Percentiles rank a stretch among this genome's conserved stretches.
Conservation (phyloP, 495 filamentous ascomycete species). For the Geoglossum glabrum region DNA sequence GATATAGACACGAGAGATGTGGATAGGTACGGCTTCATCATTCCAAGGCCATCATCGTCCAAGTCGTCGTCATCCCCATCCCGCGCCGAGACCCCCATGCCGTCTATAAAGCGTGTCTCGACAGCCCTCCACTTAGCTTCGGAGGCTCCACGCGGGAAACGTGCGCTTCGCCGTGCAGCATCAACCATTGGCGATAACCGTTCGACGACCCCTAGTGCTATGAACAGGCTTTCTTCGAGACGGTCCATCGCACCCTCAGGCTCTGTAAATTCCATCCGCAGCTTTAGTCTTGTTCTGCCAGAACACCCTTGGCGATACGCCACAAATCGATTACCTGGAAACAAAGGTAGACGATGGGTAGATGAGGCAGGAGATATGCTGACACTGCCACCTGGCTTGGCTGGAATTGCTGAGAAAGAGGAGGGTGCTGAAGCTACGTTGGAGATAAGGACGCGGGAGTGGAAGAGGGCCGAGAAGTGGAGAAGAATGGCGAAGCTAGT, state of each 20-base stretch:
- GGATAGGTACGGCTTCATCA: slow-evolving; percentile 91
- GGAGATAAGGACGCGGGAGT: slow-evolving; percentile 57
- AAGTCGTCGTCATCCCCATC: slow-evolving; percentile 6
- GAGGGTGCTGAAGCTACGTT: slow-evolving; percentile 36
- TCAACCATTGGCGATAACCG: slow-evolving; percentile 20
- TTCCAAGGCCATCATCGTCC: slow-evolving; percentile 18
- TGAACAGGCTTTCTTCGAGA: slow-evolving; percentile 6
- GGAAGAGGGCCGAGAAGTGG: slow-evolving; percentile 82
- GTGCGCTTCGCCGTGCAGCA: slow-evolving; percentile 29
- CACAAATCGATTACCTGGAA: slow-evolving; percentile 56
- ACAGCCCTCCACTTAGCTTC: slow-evolving; percentile 44
- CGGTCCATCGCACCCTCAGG: slow-evolving; percentile 8
- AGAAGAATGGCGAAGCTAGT: slow-evolving; percentile 75
- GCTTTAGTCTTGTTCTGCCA: slow-evolving; percentile 15
- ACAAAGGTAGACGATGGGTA: slow-evolving; percentile 49
- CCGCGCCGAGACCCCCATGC: slow-evolving; percentile 21
- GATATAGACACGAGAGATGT: slow-evolving; percentile 72
- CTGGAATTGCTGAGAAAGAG: slow-evolving; percentile 37
- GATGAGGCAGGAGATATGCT: slow-evolving; percentile 87
- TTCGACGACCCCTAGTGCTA: slow-evolving; percentile 5
- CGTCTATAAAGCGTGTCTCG: slow-evolving; percentile 39
- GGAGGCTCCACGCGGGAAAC: slow-evolving; percentile 37
- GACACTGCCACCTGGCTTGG: slow-evolving; percentile 47
- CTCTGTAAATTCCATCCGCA: slow-evolving; percentile 11
- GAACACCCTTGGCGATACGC: slow-evolving; percentile 36